phyloP scores from a whole-genome alignment of 257 asterid genomes.

The Petrea volubilis region DNA sequence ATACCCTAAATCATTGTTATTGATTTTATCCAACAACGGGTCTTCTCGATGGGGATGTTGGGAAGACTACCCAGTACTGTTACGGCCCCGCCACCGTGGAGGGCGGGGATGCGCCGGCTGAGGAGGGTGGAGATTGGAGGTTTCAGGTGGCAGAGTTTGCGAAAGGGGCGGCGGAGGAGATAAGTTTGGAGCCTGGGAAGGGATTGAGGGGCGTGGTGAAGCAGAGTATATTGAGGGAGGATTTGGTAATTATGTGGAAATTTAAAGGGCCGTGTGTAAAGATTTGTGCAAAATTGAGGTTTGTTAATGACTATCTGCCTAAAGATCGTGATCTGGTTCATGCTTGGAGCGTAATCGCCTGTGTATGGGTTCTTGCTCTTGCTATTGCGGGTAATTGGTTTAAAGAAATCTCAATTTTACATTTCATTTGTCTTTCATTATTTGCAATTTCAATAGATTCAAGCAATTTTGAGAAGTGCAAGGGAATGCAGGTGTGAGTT shows the following conservation, averaged over 20 bases:
- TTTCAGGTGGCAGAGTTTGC: constrained; percentile 78
- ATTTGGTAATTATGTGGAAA: constrained; percentile 71
- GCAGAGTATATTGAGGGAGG: no score
- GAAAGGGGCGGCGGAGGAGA: constrained; percentile 92
- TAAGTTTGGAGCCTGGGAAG: constrained; percentile 87
- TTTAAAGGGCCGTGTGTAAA: constrained; percentile 59
- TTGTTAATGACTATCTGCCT: constrained; percentile 77
- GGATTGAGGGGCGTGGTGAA: constrained; percentile 90
- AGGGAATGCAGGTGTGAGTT: background rate
- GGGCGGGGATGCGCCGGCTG: constrained; percentile 19
- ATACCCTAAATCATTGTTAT: no score
- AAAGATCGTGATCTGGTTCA: constrained; percentile 97
- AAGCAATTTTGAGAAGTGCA: background rate
- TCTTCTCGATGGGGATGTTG: constrained; percentile 28
- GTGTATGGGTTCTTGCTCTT: constrained; percentile 55
- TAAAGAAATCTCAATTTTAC: background rate
- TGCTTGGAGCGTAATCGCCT: constrained; percentile 72
- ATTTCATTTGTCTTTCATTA: background rate
- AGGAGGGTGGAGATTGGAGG: constrained; percentile 57
- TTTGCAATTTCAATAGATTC: background rate
- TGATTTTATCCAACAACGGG: no score
- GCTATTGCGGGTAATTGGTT: constrained; percentile 45
- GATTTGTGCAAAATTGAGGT: constrained; percentile 51
- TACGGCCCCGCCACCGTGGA: constrained; percentile 24
- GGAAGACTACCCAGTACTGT: constrained; percentile 19